Evolutionary conservation across 1,139 yeast genomes (phyloP).

Genomic region (Suhomyces taliae): DNA sequence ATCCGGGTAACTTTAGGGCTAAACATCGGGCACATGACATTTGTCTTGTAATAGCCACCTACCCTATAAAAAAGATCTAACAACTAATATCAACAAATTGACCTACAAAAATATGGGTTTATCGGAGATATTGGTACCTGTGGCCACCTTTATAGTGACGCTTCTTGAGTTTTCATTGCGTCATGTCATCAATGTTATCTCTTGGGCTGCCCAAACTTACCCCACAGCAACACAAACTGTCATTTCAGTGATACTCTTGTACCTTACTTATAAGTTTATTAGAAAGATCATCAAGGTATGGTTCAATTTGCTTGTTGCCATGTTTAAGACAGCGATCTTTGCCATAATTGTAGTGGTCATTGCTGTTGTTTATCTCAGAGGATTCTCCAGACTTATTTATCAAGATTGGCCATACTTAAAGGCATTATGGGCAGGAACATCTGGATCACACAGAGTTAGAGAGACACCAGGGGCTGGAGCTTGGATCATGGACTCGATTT

Average conservation of each 20-base stretch:
- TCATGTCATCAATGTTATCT: constrained; percentile 16
- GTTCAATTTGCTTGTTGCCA: constrained; percentile 24
- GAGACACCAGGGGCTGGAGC: not conserved
- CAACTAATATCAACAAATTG: not conserved
- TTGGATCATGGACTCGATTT: constrained; percentile 2
- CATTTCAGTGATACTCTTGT: constrained; percentile 20
- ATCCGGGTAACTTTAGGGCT: constrained; percentile 14
- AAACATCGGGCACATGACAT: not conserved
- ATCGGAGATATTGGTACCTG: constrained; percentile 10
- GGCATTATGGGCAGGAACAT: not conserved
- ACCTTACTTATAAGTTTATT: constrained; percentile 23
- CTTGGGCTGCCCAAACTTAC: constrained; percentile 19
- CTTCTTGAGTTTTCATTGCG: constrained; percentile 16
- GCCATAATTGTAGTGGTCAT: constrained; percentile 11
- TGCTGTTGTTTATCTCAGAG: constrained; percentile 19
- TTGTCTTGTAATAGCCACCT: not conserved
- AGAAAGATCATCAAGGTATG: constrained; percentile 26
- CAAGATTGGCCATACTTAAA: constrained; percentile 13
- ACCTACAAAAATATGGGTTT: not conserved
- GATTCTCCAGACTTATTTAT: constrained; percentile 13
- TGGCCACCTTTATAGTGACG: constrained; percentile 12
- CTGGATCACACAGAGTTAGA: not conserved
- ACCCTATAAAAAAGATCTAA: not conserved
- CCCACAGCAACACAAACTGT: constrained; percentile 27
- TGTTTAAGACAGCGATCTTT: constrained; percentile 20